Conservation (phyloP, 2,329 filamentous ascomycete genomes). For the Paraconiothyrium brasiliense region DNA sequence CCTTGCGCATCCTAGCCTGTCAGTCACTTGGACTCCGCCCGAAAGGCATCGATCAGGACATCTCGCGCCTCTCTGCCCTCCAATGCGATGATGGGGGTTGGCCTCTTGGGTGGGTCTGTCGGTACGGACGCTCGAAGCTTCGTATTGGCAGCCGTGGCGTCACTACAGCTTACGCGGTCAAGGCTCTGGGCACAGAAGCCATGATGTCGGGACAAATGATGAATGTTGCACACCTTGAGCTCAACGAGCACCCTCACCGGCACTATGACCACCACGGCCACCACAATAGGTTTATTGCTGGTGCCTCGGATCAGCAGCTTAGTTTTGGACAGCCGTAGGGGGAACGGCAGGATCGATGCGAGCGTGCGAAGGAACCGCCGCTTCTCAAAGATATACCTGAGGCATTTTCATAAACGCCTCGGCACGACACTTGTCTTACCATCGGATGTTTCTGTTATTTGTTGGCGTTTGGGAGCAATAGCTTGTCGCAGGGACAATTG, state of each 20-base stretch:
- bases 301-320: too few species aligned
- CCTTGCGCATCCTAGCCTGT: slow-evolving; percentile 41
- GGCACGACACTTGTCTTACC: too few species aligned
- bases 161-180: slow-evolving; percentile 35
- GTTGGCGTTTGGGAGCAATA: too few species aligned
- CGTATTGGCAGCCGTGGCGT: slow-evolving; percentile 33
- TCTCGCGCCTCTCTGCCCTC: slow-evolving; percentile 30
- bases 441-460: too few species aligned
- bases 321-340: too few species aligned
- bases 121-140: slow-evolving; percentile 25
- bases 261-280: not conserved
- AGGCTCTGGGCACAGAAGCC: slow-evolving; percentile 24
- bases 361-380: too few species aligned
- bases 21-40: slow-evolving; percentile 32
- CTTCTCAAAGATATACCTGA: too few species aligned
- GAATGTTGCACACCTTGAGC: not conserved
- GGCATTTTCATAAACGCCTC: too few species aligned
- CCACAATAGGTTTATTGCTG: not conserved
- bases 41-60: slow-evolving; percentile 15
- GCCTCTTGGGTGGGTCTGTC: slow-evolving; percentile 39
- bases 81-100: slow-evolving; percentile 50
- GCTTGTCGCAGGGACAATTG: too few species aligned
- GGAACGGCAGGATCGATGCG: too few species aligned
- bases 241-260: not conserved
- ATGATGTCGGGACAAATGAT: not conserved